Conservation (phyloP, 2,329 filamentous ascomycete species). For the Apiospora sp. region DNA sequence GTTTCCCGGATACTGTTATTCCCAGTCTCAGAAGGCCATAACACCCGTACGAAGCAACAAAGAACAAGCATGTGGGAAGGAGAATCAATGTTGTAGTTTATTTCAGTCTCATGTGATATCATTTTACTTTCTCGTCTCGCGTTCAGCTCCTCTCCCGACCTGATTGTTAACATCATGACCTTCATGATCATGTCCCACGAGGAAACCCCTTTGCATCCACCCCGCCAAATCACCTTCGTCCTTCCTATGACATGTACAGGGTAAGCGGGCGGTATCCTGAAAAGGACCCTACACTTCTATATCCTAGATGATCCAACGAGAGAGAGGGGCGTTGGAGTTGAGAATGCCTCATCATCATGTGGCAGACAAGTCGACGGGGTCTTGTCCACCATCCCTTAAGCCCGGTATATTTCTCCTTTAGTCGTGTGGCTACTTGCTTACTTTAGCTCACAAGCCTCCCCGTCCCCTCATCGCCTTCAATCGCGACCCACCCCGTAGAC, state of each 20-base stretch:
- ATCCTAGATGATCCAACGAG: neutral
- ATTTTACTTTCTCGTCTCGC: neutral
- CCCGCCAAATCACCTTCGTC: neutral
- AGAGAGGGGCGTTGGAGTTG: neutral
- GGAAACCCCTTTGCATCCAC: neutral
- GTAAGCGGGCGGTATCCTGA: too few species aligned
- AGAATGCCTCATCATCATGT: neutral
- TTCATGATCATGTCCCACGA: neutral
- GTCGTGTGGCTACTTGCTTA: slow-evolving; percentile 34
- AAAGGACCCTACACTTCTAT: neutral
- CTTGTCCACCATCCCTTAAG: neutral
- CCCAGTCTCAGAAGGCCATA: neutral
- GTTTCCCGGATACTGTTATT: neutral
- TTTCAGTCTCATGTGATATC: neutral
- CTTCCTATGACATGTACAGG: neutral
- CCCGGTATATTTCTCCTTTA: neutral
- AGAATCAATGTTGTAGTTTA: neutral
- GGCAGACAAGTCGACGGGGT: neutral
- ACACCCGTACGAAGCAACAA: neutral
- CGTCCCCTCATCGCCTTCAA: neutral
- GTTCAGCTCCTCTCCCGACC: neutral
- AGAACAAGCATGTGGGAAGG: neutral
- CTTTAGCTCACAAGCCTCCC: slow-evolving; percentile 5
- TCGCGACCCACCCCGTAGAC: neutral
- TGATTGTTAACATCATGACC: neutral